Base-by-base conservation (phyloP, 495 filamentous ascomycete species). In the Podospora australis region DNA sequence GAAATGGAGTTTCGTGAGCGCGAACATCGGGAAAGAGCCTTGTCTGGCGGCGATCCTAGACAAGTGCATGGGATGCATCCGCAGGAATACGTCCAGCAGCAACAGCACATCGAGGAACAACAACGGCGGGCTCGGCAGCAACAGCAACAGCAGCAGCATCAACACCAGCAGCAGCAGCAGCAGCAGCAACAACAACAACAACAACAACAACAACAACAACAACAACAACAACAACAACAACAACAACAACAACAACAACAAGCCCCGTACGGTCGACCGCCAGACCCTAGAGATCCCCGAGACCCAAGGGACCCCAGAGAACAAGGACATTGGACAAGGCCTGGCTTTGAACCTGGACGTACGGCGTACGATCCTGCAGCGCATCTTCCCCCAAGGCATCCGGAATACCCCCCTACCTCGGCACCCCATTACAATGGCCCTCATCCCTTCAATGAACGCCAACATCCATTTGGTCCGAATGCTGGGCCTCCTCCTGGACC, bases 371-470 rank as follows among this genome's bases (percentile, higher is more conserved):
- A 67, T 23, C 63, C 63, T 7, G 59, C 56, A 36, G 49, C 47
- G 54, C 64, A 60, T 46, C 69, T 56, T 62, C 67, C 59, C 8
- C 60, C 38, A 6, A 39, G 66, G n/a, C 70, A 67, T 26, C 64
- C 63, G 48, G 71, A 76, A 11, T 73, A 71, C 42, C 70, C 71
- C 17, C 44, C 63, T 4, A 62, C 58, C 21, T 64, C 69, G 7
- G 60, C 54, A 13, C 53, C 69, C n/a, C 65, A 67, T 10, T 73
- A 70, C 49, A 67, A 66, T 41, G 52, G 67, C 16, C 75, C 75
- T 40, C 70, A 72, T 34, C 57, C 68, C 26, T 78, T 77, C 28
- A 59, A 62, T 1, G 74, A 75, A 19, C 70, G 74, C 9, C 75
- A 74, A 43, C 69, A 72, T 9, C 64, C 69, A 2, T 72, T 63